phyloP scores from a whole-genome alignment of 2,329 filamentous ascomycete species.

The Dothiorella sarmentorum region DNA sequence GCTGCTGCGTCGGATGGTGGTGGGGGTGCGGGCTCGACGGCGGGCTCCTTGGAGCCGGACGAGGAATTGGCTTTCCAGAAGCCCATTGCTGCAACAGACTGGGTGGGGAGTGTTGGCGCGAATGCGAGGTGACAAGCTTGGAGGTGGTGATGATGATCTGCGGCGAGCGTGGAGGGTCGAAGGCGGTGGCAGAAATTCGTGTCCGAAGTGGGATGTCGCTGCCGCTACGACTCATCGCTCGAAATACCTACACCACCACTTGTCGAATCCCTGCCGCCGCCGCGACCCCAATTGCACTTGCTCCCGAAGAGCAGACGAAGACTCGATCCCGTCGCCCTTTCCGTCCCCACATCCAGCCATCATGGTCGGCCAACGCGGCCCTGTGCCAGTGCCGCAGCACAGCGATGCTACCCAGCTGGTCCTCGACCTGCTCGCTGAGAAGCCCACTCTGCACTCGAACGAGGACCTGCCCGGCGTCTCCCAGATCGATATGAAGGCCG shows the following conservation, averaged over 20 bases:
- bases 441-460: constrained; percentile 52
- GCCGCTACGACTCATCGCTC: constrained; percentile 17
- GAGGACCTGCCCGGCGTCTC: constrained; percentile 45
- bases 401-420: constrained; percentile 70
- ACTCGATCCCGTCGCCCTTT: neutral
- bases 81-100: neutral
- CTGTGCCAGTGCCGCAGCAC: constrained; percentile 44
- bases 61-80: constrained; percentile 3
- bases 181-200: constrained; percentile 16
- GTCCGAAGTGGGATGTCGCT: constrained; percentile 6
- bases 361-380: constrained; percentile 47
- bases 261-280: neutral
- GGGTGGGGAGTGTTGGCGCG: neutral
- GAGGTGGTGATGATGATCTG: neutral
- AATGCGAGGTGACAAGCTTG: neutral
- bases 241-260: neutral
- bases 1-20: neutral
- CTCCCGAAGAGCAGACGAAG: neutral
- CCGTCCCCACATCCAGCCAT: constrained; percentile 13
- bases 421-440: constrained; percentile 61
- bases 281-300: constrained; percentile 3
- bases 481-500: constrained; percentile 67
- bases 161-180: constrained; percentile 2
- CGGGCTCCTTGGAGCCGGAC: neutral
- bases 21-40: neutral